Percentiles rank a stretch among this genome's conserved stretches.
These are phyloP conservation scores for Panaeolus cyanescens DNA, from an alignment of 768 basidiomycete genomes.

Conservation along the genomic window DNA sequence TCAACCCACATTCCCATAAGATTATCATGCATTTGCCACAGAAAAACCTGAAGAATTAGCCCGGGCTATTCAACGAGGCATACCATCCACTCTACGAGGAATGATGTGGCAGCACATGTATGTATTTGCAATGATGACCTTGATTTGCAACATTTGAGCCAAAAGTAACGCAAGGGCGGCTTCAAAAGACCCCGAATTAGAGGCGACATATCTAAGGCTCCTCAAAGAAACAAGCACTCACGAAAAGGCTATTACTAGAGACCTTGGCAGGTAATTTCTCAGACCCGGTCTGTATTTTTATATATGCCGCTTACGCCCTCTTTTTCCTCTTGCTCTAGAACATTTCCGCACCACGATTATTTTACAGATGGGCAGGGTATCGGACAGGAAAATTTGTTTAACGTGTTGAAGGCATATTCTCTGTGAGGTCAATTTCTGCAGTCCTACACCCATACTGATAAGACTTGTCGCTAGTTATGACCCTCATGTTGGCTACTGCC, in stretches of 20 bases:
- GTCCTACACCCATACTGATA: neutral
- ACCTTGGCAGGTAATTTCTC: constrained; percentile 72
- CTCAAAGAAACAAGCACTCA: constrained; percentile 85
- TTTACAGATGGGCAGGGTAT: constrained; percentile 94
- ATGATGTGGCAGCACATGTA: constrained; percentile 99
- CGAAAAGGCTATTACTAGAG: constrained; percentile 92
- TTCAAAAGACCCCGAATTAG: constrained; percentile 88
- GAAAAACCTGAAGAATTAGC: constrained; percentile 79
- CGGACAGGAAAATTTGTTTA: constrained; percentile 97
- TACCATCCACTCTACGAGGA: constrained; percentile 84
- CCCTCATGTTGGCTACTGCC: constrained; percentile 95
- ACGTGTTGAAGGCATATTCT: constrained; percentile 97
- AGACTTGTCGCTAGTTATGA: constrained; percentile 61
- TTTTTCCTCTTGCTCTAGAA: constrained; percentile 45
- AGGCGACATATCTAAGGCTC: constrained; percentile 77
- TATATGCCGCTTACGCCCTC: constrained; percentile 6
- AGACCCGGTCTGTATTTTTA: constrained; percentile 11
- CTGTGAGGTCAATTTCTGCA: constrained; percentile 50
- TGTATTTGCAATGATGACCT: constrained; percentile 7
- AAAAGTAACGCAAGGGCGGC: constrained; percentile 64
- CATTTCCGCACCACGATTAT: constrained; percentile 96
- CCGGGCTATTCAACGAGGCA: constrained; percentile 88
- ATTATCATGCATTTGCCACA: constrained; percentile 88
- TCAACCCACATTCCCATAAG: constrained; percentile 45
- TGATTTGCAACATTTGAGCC: constrained; percentile 4